Evolutionary conservation across 208 protist species (phyloP).

Genomic region (Leishmania major): DNA sequence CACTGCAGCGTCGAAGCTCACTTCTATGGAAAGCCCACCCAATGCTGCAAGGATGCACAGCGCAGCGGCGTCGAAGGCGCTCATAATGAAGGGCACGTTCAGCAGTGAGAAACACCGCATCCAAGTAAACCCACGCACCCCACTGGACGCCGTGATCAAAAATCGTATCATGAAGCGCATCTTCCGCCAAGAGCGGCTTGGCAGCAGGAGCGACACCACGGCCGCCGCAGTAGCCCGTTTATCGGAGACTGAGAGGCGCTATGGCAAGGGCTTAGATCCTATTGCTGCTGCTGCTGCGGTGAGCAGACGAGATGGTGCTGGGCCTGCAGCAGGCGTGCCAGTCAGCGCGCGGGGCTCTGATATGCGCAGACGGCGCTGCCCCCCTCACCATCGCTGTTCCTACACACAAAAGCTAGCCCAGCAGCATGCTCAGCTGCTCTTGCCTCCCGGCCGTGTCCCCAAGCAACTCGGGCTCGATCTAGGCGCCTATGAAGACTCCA

Average conservation of each 20-base stretch:
- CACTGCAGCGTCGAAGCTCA: neutral
- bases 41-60: neutral
- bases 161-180: constrained; percentile 32
- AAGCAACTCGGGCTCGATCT: constrained; percentile 27
- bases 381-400: neutral
- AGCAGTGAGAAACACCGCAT: constrained; percentile 29
- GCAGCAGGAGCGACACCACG: neutral
- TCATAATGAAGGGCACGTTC: constrained; percentile 14
- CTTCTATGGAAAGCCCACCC: neutral
- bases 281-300: neutral
- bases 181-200: constrained; percentile 22
- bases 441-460: constrained; percentile 1
- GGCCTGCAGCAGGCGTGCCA: neutral
- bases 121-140: constrained; percentile 23
- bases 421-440: neutral
- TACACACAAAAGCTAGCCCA: neutral
- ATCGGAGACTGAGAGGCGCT: neutral
- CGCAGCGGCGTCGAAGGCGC: neutral
- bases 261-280: neutral
- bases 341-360: neutral
- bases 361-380: neutral
- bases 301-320: neutral
- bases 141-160: constrained; percentile 30
- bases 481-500: constrained; percentile 16
- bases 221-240: neutral